A percentile compares a stretch with the other conserved stretches of the same genome.
Evolutionary conservation across 768 basidiomycete species (phyloP).

Genomic region (Filobasidium floriforme): DNA sequence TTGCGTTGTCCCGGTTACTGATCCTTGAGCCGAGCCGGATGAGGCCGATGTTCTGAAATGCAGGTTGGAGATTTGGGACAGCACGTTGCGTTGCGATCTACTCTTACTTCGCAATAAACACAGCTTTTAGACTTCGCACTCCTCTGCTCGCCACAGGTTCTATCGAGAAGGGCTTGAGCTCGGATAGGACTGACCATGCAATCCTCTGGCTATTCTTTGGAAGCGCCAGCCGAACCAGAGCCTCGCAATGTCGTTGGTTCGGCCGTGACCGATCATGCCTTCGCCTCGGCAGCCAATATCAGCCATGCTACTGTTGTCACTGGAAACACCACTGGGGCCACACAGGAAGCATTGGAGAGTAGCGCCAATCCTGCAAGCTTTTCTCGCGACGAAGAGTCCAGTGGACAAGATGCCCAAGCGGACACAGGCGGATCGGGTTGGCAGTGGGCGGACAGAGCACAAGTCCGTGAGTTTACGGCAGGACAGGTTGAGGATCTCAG

Average conservation of each 20-base stretch:
- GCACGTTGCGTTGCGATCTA: too few species aligned
- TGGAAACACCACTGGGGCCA: background rate
- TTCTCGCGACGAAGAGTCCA: background rate
- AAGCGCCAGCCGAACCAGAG: slow-evolving; percentile 1
- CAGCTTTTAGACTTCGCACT: too few species aligned
- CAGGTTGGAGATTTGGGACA: too few species aligned
- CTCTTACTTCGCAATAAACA: too few species aligned
- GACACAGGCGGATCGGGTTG: background rate
- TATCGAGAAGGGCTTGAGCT: too few species aligned
- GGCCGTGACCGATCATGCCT: background rate
- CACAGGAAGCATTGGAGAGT: background rate
- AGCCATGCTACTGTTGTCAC: background rate
- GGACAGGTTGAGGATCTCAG: background rate
- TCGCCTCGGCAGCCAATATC: background rate
- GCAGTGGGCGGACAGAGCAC: slow-evolving; percentile 9
- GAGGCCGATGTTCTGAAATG: too few species aligned
- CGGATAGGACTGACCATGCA: background rate
- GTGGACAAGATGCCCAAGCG: background rate
- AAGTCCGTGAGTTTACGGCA: slow-evolving; percentile 3
- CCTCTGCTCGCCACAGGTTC: too few species aligned
- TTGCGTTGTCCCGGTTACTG: too few species aligned
- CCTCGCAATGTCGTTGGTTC: slow-evolving; percentile 1
- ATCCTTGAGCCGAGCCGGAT: too few species aligned
- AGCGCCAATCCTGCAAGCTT: background rate
- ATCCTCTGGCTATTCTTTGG: background rate